A percentile compares a stretch with the other conserved stretches of the same genome.
phyloP scores from a whole-genome alignment of 179 eudicot genomes.

The Silene vulgaris region DNA sequence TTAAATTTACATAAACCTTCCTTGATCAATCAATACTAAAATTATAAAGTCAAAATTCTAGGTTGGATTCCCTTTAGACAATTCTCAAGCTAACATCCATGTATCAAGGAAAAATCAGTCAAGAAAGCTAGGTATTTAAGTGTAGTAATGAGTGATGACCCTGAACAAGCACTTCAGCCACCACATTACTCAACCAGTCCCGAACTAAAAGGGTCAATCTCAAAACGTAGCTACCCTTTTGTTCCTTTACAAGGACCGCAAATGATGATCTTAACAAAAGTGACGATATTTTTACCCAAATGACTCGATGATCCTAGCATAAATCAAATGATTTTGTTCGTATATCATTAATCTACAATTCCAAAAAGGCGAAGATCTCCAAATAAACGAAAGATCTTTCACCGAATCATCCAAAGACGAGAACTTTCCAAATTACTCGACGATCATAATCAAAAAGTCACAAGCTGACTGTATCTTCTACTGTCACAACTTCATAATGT shows the following conservation, averaged over 20 bases:
- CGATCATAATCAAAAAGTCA: background rate
- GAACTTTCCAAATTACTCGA: background rate
- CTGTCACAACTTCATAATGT: background rate
- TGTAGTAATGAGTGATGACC: background rate
- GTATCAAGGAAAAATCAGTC: background rate
- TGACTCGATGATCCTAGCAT: too few species aligned
- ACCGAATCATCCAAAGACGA: background rate
- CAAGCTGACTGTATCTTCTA: background rate
- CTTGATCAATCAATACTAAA: background rate
- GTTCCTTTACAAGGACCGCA: background rate
- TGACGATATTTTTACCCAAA: too few species aligned
- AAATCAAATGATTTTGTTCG: too few species aligned
- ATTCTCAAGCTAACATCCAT: background rate
- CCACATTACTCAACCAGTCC: conserved; percentile 15
- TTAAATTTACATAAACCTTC: background rate
- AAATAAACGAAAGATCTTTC: background rate
- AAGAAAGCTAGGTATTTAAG: background rate
- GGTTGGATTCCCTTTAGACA: conserved; percentile 1
- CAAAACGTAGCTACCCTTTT: background rate
- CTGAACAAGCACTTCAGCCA: background rate
- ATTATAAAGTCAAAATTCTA: conserved; percentile 6
- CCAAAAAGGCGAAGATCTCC: background rate
- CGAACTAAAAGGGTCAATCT: background rate
- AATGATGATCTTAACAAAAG: too few species aligned
- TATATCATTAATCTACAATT: background rate